Conservation (phyloP, 2,329 filamentous ascomycete genomes). For the Pseudogymnoascus sp. region DNA sequence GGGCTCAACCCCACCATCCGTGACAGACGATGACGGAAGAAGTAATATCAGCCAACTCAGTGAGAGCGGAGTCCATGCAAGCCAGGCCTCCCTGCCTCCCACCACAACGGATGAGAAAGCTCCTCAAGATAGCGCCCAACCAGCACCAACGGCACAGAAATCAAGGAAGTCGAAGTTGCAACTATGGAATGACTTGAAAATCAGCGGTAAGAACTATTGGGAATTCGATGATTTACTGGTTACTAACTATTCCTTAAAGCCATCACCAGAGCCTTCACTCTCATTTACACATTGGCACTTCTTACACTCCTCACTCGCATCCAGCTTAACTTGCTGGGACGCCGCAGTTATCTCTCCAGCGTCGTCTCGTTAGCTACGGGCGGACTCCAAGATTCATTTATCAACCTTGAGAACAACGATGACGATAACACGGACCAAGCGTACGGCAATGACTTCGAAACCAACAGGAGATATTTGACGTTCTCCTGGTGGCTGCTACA, state of each 20-base stretch:
- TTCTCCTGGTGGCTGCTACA: constrained; percentile 98
- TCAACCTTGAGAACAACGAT: constrained; percentile 88
- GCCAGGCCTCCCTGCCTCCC: constrained; percentile 58
- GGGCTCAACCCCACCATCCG: constrained; percentile 45
- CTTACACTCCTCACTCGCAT: constrained; percentile 89
- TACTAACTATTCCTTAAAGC: constrained; percentile 43
- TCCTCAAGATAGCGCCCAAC: constrained; percentile 35
- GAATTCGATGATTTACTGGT: constrained; percentile 10
- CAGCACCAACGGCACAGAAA: constrained; percentile 34
- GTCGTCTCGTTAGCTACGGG: constrained; percentile 86
- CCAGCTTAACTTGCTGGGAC: constrained; percentile 92
- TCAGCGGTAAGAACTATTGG: constrained; percentile 61
- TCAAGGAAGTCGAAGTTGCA: constrained; percentile 75
- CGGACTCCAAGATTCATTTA: constrained; percentile 51
- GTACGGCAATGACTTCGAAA: constrained; percentile 91
- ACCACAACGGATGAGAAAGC: constrained; percentile 36
- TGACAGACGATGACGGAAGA: constrained; percentile 75
- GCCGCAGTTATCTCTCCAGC: constrained; percentile 90
- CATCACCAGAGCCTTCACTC: constrained; percentile 81
- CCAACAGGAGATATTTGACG: constrained; percentile 87
- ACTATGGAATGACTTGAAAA: constrained; percentile 95
- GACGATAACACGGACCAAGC: constrained; percentile 76
- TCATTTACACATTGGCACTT: constrained; percentile 84
- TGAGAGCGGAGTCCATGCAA: constrained; percentile 76
- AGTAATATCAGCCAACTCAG: constrained; percentile 71